Base-by-base conservation (phyloP, 2,329 filamentous ascomycete genomes). In the Chalara sp. region DNA sequence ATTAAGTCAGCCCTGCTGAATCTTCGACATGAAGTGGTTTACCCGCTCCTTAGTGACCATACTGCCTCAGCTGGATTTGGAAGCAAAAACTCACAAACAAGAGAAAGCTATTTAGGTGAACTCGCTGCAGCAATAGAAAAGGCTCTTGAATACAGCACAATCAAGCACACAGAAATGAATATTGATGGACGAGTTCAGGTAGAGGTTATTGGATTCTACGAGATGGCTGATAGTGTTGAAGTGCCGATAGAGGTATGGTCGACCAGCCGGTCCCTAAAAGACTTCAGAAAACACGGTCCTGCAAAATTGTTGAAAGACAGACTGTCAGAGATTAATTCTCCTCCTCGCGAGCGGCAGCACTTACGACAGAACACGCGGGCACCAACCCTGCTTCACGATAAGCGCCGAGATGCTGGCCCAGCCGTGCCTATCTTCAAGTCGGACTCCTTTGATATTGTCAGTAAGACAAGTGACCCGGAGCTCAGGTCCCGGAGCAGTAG, bases 1-100 rank as follows among this genome's bases (percentile, higher is more conserved):
- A 53, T 55, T n/a, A 49, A 51, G 43, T 51, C 51, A 4, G 47
- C 51, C 13, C 33, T 51, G 29, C 42, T 55, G 5, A 51, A 49
- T 35, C 35, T 55, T n/a, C 42, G 48, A 21, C 45, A 55, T 29
- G 51, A 53, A 32, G 48, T 32, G 33, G 45, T 50, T 4, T 53
- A 40, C 31, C 48, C 50, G 13, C 48, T 55, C 3, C n/a, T 51
- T 11, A 51, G 46, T 21, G 43, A 50, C 33, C 51, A 53, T 32
- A 29, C 42, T 12, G 41, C 28, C 7, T 53, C 47, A 43, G 48
- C 44, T 29, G 39, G 33, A 13, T 52, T 52, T 45, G 50, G 44
- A 13, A 28, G 28, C 7, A 45, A 48, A 1, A 48, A 52, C 31
- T 7, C 13, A 6, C 49, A 47, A 39, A 47, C 49, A 7, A 51